A percentile compares a stretch with the other conserved stretches of the same genome.
Conservation (phyloP, 371 early-diverging fungal genomes). For the Zychaea mexicana region DNA sequence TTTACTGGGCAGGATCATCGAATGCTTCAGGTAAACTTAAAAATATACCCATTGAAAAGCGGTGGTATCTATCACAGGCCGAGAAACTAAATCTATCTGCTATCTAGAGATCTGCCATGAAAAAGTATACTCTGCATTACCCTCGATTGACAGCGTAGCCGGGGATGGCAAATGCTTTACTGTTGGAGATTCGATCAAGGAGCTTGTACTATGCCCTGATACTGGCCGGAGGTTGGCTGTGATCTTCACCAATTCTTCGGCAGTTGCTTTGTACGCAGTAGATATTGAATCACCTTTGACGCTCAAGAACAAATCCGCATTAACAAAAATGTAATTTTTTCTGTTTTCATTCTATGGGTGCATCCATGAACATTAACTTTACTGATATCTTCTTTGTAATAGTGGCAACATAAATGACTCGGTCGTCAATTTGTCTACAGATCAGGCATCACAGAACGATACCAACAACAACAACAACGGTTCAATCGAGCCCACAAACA, state of each 20-base stretch:
- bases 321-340: constrained; percentile 26
- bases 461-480: no score
- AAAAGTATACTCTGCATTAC: constrained; percentile 5
- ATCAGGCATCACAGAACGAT: no score
- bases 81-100: background rate
- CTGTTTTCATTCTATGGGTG: background rate
- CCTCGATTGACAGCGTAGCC: background rate
- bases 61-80: background rate
- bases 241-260: constrained; percentile 25
- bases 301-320: constrained; percentile 14
- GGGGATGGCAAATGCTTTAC: background rate
- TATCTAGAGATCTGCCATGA: constrained; percentile 8
- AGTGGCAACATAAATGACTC: constrained; percentile 42
- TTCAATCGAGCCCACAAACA: constrained; percentile 8
- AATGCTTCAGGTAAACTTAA: constrained; percentile 4
- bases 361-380: background rate
- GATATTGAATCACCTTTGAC: constrained; percentile 17
- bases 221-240: constrained; percentile 37
- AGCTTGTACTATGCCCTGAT: constrained; percentile 32
- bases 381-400: background rate
- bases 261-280: constrained; percentile 28
- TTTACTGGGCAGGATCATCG: constrained; percentile 20
- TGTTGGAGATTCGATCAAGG: constrained; percentile 20
- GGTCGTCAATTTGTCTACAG: background rate
- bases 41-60: background rate